Conservation (phyloP, 2,329 filamentous ascomycete genomes). For the Gnomoniopsis smithogilvyi region DNA sequence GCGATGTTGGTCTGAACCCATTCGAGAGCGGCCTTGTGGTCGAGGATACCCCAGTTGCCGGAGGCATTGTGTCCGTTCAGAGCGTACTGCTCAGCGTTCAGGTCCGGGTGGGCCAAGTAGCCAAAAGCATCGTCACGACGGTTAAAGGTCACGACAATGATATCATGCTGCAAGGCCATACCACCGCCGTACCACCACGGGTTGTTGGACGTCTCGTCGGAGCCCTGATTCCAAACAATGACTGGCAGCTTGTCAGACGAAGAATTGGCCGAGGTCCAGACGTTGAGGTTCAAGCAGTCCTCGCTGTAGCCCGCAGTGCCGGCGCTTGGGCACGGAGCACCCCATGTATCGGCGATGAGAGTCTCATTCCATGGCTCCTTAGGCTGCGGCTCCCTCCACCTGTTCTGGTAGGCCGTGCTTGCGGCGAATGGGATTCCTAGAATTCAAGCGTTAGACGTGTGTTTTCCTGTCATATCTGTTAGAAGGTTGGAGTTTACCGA, state of each 20-base stretch:
- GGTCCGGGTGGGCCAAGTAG: conserved; percentile 14
- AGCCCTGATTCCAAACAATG: conserved; percentile 23
- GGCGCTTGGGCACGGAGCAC: conserved; percentile 11
- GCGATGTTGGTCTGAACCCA: conserved; percentile 17
- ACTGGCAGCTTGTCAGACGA: conserved; percentile 27
- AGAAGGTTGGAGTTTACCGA: background rate
- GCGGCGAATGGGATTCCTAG: conserved; percentile 6
- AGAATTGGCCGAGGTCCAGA: conserved; percentile 29
- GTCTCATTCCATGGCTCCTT: conserved; percentile 20
- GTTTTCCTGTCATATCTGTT: too few species aligned
- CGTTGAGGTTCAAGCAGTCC: conserved; percentile 32
- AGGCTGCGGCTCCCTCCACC: conserved; percentile 7
- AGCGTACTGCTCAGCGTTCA: conserved; percentile 14
- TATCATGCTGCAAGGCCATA: conserved; percentile 16
- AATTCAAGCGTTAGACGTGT: too few species aligned
- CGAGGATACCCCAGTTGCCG: conserved; percentile 16
- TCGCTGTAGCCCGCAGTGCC: conserved; percentile 20
- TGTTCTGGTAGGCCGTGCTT: conserved; percentile 11
- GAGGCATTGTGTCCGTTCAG: conserved; percentile 16
- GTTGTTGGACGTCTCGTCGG: conserved; percentile 7
- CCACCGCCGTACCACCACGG: conserved; percentile 13
- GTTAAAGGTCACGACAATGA: conserved; percentile 15
- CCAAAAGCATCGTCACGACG: conserved; percentile 17
- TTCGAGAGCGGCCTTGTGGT: conserved; percentile 14
- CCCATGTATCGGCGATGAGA: conserved; percentile 18